Evolutionary conservation across 2,329 filamentous ascomycete species (phyloP).

Genomic region (Fusarium albidum): DNA sequence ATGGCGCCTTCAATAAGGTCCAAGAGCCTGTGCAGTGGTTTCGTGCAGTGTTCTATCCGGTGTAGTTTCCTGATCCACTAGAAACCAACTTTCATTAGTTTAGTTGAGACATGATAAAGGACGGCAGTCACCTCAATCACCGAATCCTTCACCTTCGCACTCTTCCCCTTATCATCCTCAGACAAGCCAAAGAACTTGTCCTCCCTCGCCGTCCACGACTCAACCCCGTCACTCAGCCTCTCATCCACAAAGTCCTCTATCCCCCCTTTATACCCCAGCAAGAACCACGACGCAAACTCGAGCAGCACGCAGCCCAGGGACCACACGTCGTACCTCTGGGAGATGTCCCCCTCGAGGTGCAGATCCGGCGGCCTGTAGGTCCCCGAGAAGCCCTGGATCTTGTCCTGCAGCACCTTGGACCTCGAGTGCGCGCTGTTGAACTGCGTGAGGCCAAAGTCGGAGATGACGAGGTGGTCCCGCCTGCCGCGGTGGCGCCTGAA

Average conservation of each 20-base stretch:
- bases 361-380: conserved; percentile 10
- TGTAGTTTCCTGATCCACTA: background rate
- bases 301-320: conserved; percentile 12
- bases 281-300: conserved; percentile 11
- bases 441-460: conserved; percentile 13
- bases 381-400: background rate
- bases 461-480: conserved; percentile 3
- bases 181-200: conserved; percentile 3
- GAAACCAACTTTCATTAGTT: background rate
- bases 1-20: background rate
- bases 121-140: background rate
- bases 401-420: background rate
- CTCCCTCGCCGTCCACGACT: background rate
- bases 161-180: too few species aligned
- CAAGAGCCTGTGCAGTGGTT: background rate
- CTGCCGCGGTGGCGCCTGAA: background rate
- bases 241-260: background rate
- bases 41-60: background rate
- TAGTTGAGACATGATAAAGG: background rate
- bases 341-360: background rate
- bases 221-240: background rate
- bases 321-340: conserved; percentile 14
- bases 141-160: background rate
- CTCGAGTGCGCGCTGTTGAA: conserved; percentile 3
- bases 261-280: background rate